phyloP scores from a whole-genome alignment of 371 early-diverging fungal species.

The Mucor circinelloides region DNA sequence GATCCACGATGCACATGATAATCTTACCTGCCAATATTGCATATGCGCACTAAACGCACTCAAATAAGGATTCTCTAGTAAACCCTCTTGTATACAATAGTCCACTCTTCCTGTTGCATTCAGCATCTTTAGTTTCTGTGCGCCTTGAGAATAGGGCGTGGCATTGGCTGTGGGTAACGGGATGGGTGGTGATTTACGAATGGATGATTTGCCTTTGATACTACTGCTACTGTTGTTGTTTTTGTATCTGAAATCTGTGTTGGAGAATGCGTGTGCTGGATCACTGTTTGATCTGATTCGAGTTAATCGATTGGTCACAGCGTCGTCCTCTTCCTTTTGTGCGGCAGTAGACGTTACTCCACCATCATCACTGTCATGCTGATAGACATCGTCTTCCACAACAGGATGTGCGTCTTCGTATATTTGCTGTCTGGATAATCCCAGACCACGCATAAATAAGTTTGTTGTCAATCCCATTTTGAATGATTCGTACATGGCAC shows the following conservation, averaged over 20 bases:
- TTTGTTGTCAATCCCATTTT: conserved; percentile 61
- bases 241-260: conserved; percentile 6
- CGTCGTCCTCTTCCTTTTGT: conserved; percentile 7
- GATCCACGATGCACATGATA: background rate
- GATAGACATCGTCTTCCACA: conserved; percentile 21
- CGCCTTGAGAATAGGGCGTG: conserved; percentile 37
- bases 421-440: conserved; percentile 46
- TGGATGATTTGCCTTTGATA: conserved; percentile 7
- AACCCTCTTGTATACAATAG: conserved; percentile 77
- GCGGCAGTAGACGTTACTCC: background rate
- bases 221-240: background rate
- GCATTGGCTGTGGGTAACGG: conserved; percentile 23
- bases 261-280: conserved; percentile 22
- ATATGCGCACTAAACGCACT: conserved; percentile 77
- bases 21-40: conserved; percentile 71
- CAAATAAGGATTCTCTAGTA: conserved; percentile 80
- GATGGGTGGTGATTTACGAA: conserved; percentile 27
- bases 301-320: conserved; percentile 12
- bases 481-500: conserved; percentile 69
- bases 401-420: conserved; percentile 40
- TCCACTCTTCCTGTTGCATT: conserved; percentile 78
- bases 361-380: conserved; percentile 17
- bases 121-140: conserved; percentile 54
- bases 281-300: conserved; percentile 39
- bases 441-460: conserved; percentile 58